These are phyloP conservation scores for Candida easanensis DNA, from an alignment of 805 yeast genomes.

Conservation along the genomic window DNA sequence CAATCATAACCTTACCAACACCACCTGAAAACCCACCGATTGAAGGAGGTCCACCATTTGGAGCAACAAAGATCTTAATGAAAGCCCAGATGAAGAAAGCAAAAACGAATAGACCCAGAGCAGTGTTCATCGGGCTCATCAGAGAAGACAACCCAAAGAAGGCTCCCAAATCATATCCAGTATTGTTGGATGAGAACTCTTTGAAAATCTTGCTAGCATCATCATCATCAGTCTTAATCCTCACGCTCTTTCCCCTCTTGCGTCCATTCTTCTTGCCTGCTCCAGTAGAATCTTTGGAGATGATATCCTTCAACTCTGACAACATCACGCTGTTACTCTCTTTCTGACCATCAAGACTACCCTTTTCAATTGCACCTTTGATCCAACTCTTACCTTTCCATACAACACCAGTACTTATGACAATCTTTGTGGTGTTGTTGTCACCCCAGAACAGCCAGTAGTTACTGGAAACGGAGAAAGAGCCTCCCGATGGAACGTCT, in stretches of 20 bases:
- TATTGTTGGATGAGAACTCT: background rate
- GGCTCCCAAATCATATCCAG: background rate
- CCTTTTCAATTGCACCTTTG: slow-evolving; percentile 73
- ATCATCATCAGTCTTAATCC: slow-evolving; percentile 1
- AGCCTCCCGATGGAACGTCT: slow-evolving; percentile 86
- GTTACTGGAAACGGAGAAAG: slow-evolving; percentile 60
- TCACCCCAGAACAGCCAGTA: slow-evolving; percentile 64
- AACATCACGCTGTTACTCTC: slow-evolving; percentile 48
- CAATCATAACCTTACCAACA: slow-evolving; percentile 20
- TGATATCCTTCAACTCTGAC: slow-evolving; percentile 35
- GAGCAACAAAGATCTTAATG: background rate
- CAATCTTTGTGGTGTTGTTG: slow-evolving; percentile 49
- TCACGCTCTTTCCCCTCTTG: slow-evolving; percentile 17
- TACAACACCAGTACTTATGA: slow-evolving; percentile 54
- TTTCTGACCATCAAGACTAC: slow-evolving; percentile 73
- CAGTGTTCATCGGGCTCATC: background rate
- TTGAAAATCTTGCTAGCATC: background rate
- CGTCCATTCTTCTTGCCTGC: slow-evolving; percentile 18
- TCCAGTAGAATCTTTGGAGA: slow-evolving; percentile 17
- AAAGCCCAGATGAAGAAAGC: slow-evolving; percentile 1
- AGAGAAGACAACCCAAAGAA: background rate
- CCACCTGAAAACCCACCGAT: background rate
- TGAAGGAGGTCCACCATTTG: background rate
- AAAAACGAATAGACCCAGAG: background rate
- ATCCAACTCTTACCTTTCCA: slow-evolving; percentile 81